Percentiles rank a stretch among this genome's conserved stretches.
phyloP scores from a whole-genome alignment of 2,329 filamentous ascomycete genomes.

The Diaporthe humulicola region DNA sequence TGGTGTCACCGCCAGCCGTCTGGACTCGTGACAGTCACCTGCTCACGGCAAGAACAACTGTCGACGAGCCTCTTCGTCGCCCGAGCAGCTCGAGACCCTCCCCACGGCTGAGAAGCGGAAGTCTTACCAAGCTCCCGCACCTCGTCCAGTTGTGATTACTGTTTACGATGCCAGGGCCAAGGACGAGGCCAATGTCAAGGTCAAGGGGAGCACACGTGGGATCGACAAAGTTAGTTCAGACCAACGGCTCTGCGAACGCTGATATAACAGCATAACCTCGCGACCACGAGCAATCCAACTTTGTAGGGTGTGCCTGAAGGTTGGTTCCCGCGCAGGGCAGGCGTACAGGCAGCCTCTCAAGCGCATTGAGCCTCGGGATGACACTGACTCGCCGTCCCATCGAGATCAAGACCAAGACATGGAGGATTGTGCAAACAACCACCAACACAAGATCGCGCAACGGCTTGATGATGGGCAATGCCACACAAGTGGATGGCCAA shows the following conservation, averaged over 20 bases:
- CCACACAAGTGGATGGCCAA: neutral
- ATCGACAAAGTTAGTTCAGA: neutral
- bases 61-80: neutral
- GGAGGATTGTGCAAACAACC: neutral
- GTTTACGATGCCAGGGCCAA: neutral
- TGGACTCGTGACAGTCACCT: neutral
- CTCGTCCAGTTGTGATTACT: neutral
- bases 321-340: neutral
- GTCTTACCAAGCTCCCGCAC: neutral
- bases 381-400: constrained; percentile 8
- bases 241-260: neutral
- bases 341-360: neutral
- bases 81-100: neutral
- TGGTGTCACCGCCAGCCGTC: neutral
- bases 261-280: neutral
- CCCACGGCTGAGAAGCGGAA: neutral
- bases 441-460: neutral
- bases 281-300: neutral
- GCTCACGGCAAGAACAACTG: neutral
- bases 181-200: neutral
- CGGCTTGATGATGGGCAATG: neutral
- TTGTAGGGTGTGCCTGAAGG: neutral
- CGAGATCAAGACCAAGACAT: neutral
- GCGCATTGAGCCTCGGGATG: constrained; percentile 11
- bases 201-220: constrained; percentile 10